Evolutionary conservation across 768 basidiomycete genomes (phyloP).

Genomic region (Cyathus striatus): DNA sequence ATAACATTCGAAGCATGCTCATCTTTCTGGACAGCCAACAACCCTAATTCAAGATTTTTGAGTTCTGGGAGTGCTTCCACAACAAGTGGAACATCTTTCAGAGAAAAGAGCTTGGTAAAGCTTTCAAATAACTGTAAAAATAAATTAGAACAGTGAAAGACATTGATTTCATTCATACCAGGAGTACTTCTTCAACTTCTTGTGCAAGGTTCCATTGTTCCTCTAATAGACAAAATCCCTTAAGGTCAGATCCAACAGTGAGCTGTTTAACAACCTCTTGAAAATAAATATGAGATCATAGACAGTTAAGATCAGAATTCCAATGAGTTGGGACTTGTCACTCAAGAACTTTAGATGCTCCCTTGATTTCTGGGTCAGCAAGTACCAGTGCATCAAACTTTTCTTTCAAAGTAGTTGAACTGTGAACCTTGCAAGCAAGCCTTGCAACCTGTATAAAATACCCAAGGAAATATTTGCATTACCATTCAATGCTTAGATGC

Average conservation of each 20-base stretch:
- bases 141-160: not conserved
- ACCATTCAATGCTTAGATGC: constrained; percentile 6
- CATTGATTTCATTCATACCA: constrained; percentile 4
- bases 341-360: constrained; percentile 9
- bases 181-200: constrained; percentile 12
- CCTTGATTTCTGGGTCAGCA: constrained; percentile 5
- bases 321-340: constrained; percentile 22
- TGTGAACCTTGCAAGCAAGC: constrained; percentile 18
- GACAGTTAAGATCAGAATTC: constrained; percentile 22
- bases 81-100: constrained; percentile 11
- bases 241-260: constrained; percentile 6
- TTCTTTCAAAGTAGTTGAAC: constrained; percentile 13
- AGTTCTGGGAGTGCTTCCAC: constrained; percentile 13
- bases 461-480: constrained; percentile 11
- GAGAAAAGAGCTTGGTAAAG: constrained; percentile 15
- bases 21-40: constrained; percentile 7
- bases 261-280: constrained; percentile 11
- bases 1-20: not conserved
- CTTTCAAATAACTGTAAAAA: constrained; percentile 15
- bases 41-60: constrained; percentile 7
- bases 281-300: constrained; percentile 15
- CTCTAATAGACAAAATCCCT: constrained; percentile 9
- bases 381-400: constrained; percentile 17
- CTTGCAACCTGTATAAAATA: constrained; percentile 4
- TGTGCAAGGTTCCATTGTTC: constrained; percentile 15